phyloP scores from a whole-genome alignment of 805 yeast genomes.

The Tetrapisispora pingtungensis region DNA sequence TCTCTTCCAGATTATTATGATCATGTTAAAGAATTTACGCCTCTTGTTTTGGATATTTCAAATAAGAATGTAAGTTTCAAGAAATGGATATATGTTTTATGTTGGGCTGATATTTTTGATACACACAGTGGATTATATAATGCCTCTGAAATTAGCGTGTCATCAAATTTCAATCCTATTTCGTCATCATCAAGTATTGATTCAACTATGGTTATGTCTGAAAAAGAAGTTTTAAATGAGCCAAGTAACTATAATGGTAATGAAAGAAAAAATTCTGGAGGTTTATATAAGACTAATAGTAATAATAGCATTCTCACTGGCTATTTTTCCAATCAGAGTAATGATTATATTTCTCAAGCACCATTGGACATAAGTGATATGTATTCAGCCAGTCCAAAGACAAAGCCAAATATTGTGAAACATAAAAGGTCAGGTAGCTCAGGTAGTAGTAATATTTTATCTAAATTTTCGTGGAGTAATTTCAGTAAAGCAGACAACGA shows the following conservation, averaged over 20 bases:
- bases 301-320: conserved; percentile 2
- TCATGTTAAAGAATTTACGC: conserved; percentile 4
- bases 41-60: conserved; percentile 10
- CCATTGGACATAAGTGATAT: conserved; percentile 3
- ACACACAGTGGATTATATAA: conserved; percentile 13
- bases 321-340: conserved; percentile 3
- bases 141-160: conserved; percentile 3
- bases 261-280: neutral
- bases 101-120: conserved; percentile 26
- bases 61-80: conserved; percentile 8
- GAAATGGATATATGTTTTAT: conserved; percentile 17
- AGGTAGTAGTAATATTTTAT: conserved; percentile 30
- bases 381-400: conserved; percentile 1
- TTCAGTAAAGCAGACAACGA: conserved; percentile 15
- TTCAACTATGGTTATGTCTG: neutral
- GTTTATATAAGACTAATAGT: conserved; percentile 4
- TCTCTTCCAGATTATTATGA: conserved; percentile 11
- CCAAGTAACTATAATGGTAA: neutral
- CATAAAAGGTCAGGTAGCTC: conserved; percentile 9
- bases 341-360: neutral
- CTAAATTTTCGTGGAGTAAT: conserved; percentile 29
- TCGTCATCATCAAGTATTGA: neutral
- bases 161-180: neutral
- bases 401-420: conserved; percentile 1
- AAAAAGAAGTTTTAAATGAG: conserved; percentile 6